phyloP scores from a whole-genome alignment of 495 filamentous ascomycete species.

The Neurospora sp. region DNA sequence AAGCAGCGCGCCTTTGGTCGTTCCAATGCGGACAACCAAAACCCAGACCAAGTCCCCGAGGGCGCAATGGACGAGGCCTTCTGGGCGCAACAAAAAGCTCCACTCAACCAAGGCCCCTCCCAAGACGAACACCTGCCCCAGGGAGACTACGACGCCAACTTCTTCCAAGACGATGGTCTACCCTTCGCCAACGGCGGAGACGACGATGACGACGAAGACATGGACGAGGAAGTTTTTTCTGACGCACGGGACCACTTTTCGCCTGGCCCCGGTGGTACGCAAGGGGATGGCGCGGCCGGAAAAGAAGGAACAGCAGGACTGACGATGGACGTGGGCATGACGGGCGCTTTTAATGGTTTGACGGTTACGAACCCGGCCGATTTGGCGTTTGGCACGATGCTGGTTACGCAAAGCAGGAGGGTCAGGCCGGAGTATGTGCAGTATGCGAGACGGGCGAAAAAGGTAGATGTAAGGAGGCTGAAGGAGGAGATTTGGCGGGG shows the following conservation, averaged over 20 bases:
- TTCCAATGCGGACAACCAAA: conserved; percentile 19
- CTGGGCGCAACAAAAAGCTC: conserved; percentile 75
- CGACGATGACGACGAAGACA: conserved; percentile 59
- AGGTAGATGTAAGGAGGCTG: conserved; percentile 90
- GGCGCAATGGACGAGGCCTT: conserved; percentile 89
- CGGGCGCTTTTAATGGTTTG: conserved; percentile 36
- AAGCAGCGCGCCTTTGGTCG: conserved; percentile 15
- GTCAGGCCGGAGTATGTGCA: conserved; percentile 90
- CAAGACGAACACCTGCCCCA: conserved; percentile 39
- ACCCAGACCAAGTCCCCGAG: conserved; percentile 46
- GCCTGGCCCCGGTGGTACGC: conserved; percentile 52
- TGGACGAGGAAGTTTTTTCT: conserved; percentile 66
- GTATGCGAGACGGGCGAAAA: conserved; percentile 93
- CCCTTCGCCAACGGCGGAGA: conserved; percentile 59
- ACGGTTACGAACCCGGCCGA: conserved; percentile 41
- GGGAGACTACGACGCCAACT: conserved; percentile 89
- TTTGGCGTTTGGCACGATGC: conserved; percentile 76
- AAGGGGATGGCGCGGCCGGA: conserved; percentile 14
- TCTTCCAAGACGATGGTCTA: conserved; percentile 93
- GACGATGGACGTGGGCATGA: conserved; percentile 32
- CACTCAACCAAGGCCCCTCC: conserved; percentile 18
- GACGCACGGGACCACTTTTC: conserved; percentile 88
- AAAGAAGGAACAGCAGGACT: conserved; percentile 12
- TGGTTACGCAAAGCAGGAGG: conserved; percentile 90
- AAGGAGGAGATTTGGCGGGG: conserved; percentile 96